phyloP scores from a whole-genome alignment of 345 rosid species.

The Melaleuca quinquenervia region DNA sequence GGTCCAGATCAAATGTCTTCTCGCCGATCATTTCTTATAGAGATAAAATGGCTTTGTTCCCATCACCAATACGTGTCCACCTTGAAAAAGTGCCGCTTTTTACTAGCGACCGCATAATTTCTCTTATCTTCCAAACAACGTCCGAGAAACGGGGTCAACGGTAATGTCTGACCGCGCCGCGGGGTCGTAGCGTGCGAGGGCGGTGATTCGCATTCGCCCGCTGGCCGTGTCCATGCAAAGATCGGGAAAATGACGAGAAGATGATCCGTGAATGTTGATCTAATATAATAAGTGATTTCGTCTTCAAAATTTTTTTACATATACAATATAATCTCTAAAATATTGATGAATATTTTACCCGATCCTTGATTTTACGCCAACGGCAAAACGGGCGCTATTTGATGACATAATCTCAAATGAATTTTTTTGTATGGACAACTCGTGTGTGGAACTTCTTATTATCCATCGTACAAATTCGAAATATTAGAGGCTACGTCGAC shows the following conservation, averaged over 20 bases:
- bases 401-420: background rate
- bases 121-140: background rate
- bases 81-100: background rate
- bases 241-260: no score
- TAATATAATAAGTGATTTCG: no score
- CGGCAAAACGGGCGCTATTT: background rate
- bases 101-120: background rate
- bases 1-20: no score
- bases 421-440: background rate
- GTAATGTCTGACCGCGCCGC: background rate
- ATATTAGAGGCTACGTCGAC: background rate
- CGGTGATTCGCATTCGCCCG: no score
- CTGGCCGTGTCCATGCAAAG: background rate
- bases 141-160: background rate
- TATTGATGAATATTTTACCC: no score
- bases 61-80: background rate
- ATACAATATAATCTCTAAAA: rapidly evolving
- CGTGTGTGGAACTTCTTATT: background rate
- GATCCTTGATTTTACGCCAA: background rate
- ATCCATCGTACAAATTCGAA: no score
- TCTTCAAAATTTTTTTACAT: no score
- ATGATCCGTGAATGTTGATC: no score
- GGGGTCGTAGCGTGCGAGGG: background rate
- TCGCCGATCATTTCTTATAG: no score
- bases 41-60: background rate